These are phyloP conservation scores for Dorcoceras hygrometricum DNA, from an alignment of 257 asterid genomes.

Conservation along the genomic window DNA sequence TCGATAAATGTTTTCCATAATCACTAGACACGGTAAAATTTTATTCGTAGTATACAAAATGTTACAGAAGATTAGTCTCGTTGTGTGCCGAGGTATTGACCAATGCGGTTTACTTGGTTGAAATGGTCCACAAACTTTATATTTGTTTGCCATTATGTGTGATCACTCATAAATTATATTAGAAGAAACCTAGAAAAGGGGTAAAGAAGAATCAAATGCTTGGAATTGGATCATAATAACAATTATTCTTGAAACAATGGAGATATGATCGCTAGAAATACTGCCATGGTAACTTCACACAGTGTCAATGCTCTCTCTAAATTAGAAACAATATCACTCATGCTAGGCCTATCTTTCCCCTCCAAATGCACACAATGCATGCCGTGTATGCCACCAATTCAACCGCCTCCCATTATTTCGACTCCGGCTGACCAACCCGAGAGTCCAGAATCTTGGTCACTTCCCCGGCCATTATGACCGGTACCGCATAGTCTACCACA, in stretches of 20 bases:
- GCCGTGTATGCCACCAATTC: slow-evolving; percentile 84
- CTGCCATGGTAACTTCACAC: slow-evolving; percentile 74
- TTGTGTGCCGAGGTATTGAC: no score
- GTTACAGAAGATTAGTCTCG: no score
- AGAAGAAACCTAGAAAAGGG: no score
- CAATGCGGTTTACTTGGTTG: no score
- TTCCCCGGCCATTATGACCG: slow-evolving; percentile 59
- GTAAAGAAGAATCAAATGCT: no score
- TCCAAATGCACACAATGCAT: slow-evolving; percentile 85
- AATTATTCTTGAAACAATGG: slow-evolving; percentile 53
- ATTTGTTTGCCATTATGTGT: no score
- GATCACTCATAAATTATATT: no score
- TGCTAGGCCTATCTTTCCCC: slow-evolving; percentile 78
- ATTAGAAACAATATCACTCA: slow-evolving; percentile 70
- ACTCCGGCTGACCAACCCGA: slow-evolving; percentile 54
- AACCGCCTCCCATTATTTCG: slow-evolving; percentile 68
- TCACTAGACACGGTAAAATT: no score
- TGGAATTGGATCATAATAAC: not conserved
- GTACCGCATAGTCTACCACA: slow-evolving; percentile 73
- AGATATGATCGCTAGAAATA: slow-evolving; percentile 64
- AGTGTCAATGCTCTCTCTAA: slow-evolving; percentile 72
- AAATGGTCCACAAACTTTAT: no score
- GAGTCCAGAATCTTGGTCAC: slow-evolving; percentile 45
- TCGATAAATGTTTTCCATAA: no score
- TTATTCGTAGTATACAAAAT: no score